phyloP scores from a whole-genome alignment of 2,329 filamentous ascomycete genomes.

The Colletotrichum musae region DNA sequence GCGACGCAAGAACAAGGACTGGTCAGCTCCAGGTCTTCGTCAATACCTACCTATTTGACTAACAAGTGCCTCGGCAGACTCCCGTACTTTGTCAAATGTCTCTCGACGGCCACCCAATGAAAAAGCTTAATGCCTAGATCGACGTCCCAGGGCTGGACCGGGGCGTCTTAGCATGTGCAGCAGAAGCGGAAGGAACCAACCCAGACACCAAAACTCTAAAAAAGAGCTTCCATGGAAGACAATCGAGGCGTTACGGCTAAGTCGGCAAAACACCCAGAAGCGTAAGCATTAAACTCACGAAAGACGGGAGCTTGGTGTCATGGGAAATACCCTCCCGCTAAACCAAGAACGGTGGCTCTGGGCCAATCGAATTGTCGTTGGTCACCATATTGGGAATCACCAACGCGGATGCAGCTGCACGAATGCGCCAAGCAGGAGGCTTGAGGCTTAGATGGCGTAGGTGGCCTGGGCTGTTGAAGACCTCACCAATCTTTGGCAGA shows the following conservation, averaged over 20 bases:
- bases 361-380: neutral
- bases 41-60: too few relatives aligned
- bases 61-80: too few relatives aligned
- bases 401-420: neutral
- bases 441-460: too few relatives aligned
- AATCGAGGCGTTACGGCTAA: neutral
- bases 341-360: neutral
- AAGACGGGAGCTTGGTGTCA: neutral
- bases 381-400: neutral
- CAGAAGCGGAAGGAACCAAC: too few relatives aligned
- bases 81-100: too few relatives aligned
- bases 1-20: neutral
- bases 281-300: neutral
- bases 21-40: neutral
- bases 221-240: neutral
- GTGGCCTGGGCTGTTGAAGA: too few relatives aligned
- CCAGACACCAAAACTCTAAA: neutral
- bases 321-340: neutral
- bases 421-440: neutral
- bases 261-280: neutral
- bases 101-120: too few relatives aligned
- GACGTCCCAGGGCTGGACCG: neutral
- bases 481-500: too few relatives aligned
- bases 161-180: too few relatives aligned
- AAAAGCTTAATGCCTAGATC: too few relatives aligned